A percentile compares a stretch with the other conserved stretches of the same genome.
Evolutionary conservation across 768 basidiomycete genomes (phyloP).

Genomic region (Suillus americanus): DNA sequence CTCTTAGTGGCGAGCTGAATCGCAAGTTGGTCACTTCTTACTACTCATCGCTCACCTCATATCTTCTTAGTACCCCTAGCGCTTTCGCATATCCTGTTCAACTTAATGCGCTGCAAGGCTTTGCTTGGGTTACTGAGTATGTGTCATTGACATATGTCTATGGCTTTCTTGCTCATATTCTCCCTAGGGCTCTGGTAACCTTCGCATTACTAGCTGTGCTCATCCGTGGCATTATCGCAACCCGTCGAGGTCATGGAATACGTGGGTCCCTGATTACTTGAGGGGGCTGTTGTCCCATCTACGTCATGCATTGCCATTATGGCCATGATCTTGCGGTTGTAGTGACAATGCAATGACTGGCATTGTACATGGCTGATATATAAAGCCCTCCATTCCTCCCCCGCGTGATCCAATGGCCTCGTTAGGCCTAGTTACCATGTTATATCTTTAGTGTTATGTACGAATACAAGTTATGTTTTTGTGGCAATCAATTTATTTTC

Average conservation of each 20-base stretch:
- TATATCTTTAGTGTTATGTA: neutral
- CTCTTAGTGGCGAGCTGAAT: slow-evolving; percentile 67
- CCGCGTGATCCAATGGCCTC: neutral
- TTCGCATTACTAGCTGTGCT: slow-evolving; percentile 58
- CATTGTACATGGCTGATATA: neutral
- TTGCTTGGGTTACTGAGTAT: slow-evolving; percentile 76
- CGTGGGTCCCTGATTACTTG: slow-evolving; percentile 50
- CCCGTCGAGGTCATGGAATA: slow-evolving; percentile 66
- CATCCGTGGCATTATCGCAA: slow-evolving; percentile 57
- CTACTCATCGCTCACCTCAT: neutral
- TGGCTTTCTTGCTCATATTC: neutral
- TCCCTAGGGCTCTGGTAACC: slow-evolving; percentile 60
- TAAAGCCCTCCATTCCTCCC: neutral
- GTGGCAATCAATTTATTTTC: neutral
- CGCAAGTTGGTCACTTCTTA: slow-evolving; percentile 50
- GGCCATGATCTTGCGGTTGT: neutral
- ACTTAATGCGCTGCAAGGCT: slow-evolving; percentile 71
- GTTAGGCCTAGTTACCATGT: neutral
- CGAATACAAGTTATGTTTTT: neutral
- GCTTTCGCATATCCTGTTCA: slow-evolving; percentile 68
- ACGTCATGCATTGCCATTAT: neutral
- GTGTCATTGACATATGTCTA: slow-evolving; percentile 18
- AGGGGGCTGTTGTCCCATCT: neutral
- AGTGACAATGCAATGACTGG: neutral
- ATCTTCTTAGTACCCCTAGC: slow-evolving; percentile 36